A percentile compares a stretch with the other conserved stretches of the same genome.
phyloP scores from a whole-genome alignment of 345 rosid species.

The Boechera divaricarpa region DNA sequence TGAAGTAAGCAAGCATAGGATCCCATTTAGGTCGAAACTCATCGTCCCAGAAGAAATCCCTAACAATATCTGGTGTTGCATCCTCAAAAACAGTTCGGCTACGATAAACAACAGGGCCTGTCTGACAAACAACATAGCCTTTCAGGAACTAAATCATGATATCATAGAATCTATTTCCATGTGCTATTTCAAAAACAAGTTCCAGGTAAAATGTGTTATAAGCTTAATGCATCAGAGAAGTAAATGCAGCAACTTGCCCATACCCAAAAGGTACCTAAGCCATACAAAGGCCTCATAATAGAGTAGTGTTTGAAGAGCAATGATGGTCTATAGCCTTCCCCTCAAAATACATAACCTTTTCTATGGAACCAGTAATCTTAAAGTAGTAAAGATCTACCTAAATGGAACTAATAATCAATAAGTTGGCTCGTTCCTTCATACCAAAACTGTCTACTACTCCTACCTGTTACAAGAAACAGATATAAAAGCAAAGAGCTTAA shows the following conservation, averaged over 20 bases:
- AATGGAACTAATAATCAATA: too few relatives aligned
- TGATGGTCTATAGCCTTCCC: background rate
- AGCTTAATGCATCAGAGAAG: slow-evolving; percentile 6
- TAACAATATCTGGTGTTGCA: slow-evolving; percentile 82
- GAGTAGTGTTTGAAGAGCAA: background rate
- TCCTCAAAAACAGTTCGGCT: slow-evolving; percentile 95
- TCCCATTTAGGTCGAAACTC: slow-evolving; percentile 97
- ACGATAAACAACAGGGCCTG: slow-evolving; percentile 67
- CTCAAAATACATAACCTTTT: background rate
- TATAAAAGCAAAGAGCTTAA: background rate
- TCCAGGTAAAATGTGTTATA: background rate
- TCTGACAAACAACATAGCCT: slow-evolving; percentile 57
- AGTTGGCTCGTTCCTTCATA: background rate
- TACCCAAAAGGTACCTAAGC: background rate
- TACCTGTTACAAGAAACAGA: too few relatives aligned
- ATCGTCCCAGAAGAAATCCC: slow-evolving; percentile 99
- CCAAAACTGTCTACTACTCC: background rate
- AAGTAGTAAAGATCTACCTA: too few relatives aligned
- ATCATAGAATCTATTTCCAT: background rate
- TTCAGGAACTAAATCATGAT: slow-evolving; percentile 29
- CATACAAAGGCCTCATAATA: background rate
- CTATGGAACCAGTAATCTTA: background rate
- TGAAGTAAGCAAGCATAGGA: slow-evolving; percentile 80
- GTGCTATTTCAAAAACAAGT: background rate
- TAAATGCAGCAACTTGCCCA: background rate